Base-by-base conservation (phyloP, 441 rosid species). In the Jatropha podagrica region DNA sequence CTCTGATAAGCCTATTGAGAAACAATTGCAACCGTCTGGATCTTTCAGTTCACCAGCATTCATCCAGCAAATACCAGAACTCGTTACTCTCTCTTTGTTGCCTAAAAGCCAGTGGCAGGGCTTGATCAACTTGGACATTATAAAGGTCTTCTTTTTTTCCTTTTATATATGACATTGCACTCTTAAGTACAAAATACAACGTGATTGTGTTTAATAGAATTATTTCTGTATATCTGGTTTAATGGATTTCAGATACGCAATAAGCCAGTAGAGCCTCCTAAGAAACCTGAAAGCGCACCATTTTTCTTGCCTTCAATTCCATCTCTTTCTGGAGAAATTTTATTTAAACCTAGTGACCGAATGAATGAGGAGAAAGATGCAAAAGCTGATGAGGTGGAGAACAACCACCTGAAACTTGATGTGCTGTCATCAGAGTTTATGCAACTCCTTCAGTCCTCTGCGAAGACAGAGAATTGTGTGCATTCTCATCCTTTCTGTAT, bases 71-170 rank as follows among this genome's bases (percentile, higher is more conserved):
- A 94, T 92, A 68, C 99, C 98, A 0, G 97, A 91, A 76, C 95
- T 94, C 66, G 97, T 94, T 72, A 96, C 98, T 60, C 92, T 94
- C 49, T 96, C 98, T 40, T 75, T 94, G 56, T 84, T 96, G 88
- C 98, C 97, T 48, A 96, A 91, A 80, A 90, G 94, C 89, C 98
- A 96, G 74, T 96, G 98, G 99, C 98, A 96, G 76, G 86, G 96
- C 81, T 82, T 94, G 92, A 85, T 96, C 85, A 96, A 94, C 88
- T 86, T 96, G 78, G 98, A 94, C 85, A 89, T 91, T 65, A 94
- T 92, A 83, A 94, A 94, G 97, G 99, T 94, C n/a, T 54, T 64
- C 54, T 62, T 49, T 58, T 48, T 62, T 52, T 10, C 40, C 65
- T 61, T 55, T 61, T 55, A 55, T 55, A n/a, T 18, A 55, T 55